Evolutionary conservation across 257 asterid species (phyloP), one percentile per base, ranked within the genome.

Genomic region (Handroanthus guayacan): DNA sequence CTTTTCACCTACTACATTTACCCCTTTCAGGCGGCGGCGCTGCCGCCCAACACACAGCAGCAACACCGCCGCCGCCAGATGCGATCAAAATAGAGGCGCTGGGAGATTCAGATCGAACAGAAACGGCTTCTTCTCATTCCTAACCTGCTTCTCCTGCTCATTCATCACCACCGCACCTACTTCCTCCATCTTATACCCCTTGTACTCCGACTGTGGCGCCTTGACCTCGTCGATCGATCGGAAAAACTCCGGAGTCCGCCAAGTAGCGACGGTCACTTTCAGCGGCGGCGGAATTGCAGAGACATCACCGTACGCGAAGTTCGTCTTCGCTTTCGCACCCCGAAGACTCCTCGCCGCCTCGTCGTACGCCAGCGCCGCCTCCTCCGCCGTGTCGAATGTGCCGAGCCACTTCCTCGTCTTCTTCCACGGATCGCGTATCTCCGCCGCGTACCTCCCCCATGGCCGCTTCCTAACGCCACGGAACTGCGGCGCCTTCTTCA

Each of bases 401-500:
- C 95, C 95, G 45, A 89, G 88, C 95, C 95, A 89, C 60, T 84
- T 85, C 72, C 91, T 78, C 41, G 92, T 81, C 86, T 87, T 89
- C 84, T 77, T 89, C 92, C 85, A 83, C 41, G 95, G 95, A 78
- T 89, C 88, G 60, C 95, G 91, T 18, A 89, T 89, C 89, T 90
- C 96, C 6, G 91, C 96, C 8, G 91, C 93, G 81, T 80, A 90
- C 20, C 86, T 51, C 8, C 96, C 93, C 93, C 96, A 90, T 1
- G 91, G 93, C 6, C 92, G 87, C 86, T 84, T 88, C 78, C 96
- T 74, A 1, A 90, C 96, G 36, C 96, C 94, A 51, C 94, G 92
- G 80, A 85, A 90, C 61, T 79, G 91, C 43, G 76, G 72, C 54
- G 66, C 83, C 37, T 73, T 69, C 11, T 39, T 63, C 5, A 14